These are phyloP conservation scores for Trametes sanguinea DNA, from an alignment of 768 basidiomycete genomes.

Conservation along the genomic window DNA sequence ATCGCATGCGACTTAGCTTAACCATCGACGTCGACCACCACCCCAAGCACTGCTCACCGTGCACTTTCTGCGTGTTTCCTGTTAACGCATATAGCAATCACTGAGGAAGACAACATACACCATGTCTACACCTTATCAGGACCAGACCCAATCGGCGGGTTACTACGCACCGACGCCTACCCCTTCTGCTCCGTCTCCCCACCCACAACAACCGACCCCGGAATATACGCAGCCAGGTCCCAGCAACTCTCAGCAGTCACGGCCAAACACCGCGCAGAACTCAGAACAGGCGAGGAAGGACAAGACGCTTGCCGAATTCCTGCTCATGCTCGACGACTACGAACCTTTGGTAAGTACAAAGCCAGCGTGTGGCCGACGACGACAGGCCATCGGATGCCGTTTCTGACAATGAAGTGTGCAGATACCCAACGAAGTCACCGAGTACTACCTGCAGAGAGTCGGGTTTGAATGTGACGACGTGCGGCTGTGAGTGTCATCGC, in stretches of 20 bases:
- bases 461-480: constrained; percentile 97
- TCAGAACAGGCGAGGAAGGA: constrained; percentile 87
- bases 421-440: constrained; percentile 98
- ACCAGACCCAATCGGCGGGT: constrained; percentile 9
- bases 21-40: not conserved
- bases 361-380: not conserved
- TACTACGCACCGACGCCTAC: constrained; percentile 23
- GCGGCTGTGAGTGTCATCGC: constrained; percentile 63
- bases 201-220: constrained; percentile 21
- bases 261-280: constrained; percentile 61
- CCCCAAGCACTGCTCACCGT: not conserved
- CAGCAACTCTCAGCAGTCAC: constrained; percentile 26
- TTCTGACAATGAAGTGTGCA: constrained; percentile 34
- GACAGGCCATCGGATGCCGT: not conserved
- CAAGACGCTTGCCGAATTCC: constrained; percentile 87
- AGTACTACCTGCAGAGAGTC: constrained; percentile 93
- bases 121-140: constrained; percentile 25
- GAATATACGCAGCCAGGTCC: constrained; percentile 25
- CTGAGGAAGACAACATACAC: not conserved
- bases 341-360: constrained; percentile 78
- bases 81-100: not conserved
- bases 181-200: constrained; percentile 20
- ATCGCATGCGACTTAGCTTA: not conserved
- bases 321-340: constrained; percentile 96
- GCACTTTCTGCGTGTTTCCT: not conserved